phyloP scores from a whole-genome alignment of 2,329 filamentous ascomycete species.

The Fusarium neocosmosporiellum region DNA sequence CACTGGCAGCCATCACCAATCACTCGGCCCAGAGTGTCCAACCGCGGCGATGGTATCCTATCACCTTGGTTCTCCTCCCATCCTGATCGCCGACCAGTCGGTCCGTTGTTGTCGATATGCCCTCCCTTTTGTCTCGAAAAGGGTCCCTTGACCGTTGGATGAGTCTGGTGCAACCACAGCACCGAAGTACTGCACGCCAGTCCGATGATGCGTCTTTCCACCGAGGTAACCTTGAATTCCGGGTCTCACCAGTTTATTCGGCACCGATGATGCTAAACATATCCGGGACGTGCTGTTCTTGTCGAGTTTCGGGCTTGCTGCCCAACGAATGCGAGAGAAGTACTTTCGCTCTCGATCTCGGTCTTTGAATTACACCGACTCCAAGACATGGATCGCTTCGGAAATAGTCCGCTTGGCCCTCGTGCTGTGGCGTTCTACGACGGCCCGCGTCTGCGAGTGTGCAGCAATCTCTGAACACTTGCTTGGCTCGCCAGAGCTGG shows the following conservation, averaged over 20 bases:
- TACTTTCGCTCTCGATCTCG: conserved; percentile 2
- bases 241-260: conserved; percentile 1
- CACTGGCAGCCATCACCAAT: conserved; percentile 38
- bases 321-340: neutral
- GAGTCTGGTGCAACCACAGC: neutral
- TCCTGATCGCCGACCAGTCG: conserved; percentile 40
- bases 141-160: conserved; percentile 10
- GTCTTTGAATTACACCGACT: neutral
- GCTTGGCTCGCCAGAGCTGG: neutral
- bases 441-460: conserved; percentile 1
- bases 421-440: conserved; percentile 4
- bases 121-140: neutral
- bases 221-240: neutral
- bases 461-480: neutral
- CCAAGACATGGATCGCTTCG: neutral
- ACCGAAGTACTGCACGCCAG: neutral
- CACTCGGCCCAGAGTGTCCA: conserved; percentile 34
- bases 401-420: neutral
- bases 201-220: conserved; percentile 3
- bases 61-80: conserved; percentile 37
- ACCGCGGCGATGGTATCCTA: conserved; percentile 46
- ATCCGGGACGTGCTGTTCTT: neutral
- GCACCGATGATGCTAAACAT: neutral
- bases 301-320: neutral
- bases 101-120: conserved; percentile 40